These are phyloP conservation scores for Prototheca stagnorum DNA, from an alignment of 163 green algal genomes.

Conservation along the genomic window DNA sequence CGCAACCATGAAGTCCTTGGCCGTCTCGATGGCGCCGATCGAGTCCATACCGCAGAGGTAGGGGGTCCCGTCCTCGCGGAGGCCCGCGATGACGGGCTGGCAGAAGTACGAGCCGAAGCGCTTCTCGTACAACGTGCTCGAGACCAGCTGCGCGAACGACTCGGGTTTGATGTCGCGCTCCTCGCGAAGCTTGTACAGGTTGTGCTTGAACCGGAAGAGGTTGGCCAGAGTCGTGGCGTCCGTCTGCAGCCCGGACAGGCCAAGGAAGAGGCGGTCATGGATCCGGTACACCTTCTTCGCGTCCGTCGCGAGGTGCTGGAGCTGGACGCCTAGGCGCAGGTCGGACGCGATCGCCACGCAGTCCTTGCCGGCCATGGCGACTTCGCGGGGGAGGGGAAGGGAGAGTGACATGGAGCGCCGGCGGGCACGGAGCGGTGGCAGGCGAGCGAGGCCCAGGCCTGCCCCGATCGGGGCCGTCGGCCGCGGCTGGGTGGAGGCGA, in stretches of 20 bases:
- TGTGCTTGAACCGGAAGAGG: conserved; percentile 79
- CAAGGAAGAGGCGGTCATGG: conserved; percentile 88
- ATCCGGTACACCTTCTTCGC: conserved; percentile 88
- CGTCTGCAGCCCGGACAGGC: conserved; percentile 75
- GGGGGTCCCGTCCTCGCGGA: conserved; percentile 66
- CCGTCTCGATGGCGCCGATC: conserved; percentile 74
- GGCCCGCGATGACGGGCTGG: conserved; percentile 83
- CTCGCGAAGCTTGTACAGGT: conserved; percentile 94
- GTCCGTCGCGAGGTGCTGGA: conserved; percentile 93
- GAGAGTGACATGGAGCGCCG: no score
- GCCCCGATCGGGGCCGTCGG: no score
- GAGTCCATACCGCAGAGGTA: conserved; percentile 91
- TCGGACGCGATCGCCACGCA: conserved; percentile 95
- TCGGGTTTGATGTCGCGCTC: conserved; percentile 88
- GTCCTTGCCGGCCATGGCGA: conserved; percentile 92
- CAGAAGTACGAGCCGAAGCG: conserved; percentile 93
- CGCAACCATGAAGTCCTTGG: conserved; percentile 74
- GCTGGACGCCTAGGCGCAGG: conserved; percentile 91
- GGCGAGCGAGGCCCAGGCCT: no score
- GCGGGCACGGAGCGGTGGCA: no score
- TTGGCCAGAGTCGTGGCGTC: conserved; percentile 72
- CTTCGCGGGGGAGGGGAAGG: conserved; percentile 7
- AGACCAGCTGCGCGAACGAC: conserved; percentile 84
- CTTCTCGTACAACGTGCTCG: conserved; percentile 85
- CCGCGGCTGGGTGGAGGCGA: no score